A percentile compares a stretch with the other conserved stretches of the same genome.
Conservation (phyloP, 1,284 basidiomycete species). For the Mrakiaceae sp. region DNA sequence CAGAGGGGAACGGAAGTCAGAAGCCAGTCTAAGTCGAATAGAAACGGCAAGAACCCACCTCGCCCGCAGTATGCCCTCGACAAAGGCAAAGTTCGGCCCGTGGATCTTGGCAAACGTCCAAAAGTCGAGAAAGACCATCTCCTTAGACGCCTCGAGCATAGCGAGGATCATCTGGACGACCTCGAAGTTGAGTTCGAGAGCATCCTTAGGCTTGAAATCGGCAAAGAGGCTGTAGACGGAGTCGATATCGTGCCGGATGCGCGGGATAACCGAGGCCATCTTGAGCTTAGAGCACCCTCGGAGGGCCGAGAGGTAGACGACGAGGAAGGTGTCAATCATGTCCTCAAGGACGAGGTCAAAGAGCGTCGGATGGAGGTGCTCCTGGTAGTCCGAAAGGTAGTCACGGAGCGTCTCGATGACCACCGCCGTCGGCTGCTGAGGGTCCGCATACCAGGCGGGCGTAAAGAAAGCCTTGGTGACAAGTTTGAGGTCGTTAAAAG, state of each 20-base stretch:
- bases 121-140: constrained; percentile 88
- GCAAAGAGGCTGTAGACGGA: constrained; percentile 71
- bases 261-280: constrained; percentile 71
- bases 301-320: constrained; percentile 79
- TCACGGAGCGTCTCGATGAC: constrained; percentile 93
- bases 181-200: constrained; percentile 72
- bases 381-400: constrained; percentile 85
- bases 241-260: constrained; percentile 70
- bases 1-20: too few species aligned
- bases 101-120: constrained; percentile 94
- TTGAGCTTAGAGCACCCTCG: constrained; percentile 74
- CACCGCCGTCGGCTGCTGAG: constrained; percentile 64
- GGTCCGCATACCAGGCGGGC: constrained; percentile 60
- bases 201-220: constrained; percentile 62
- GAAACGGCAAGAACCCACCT: constrained; percentile 20
- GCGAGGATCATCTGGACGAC: constrained; percentile 75
- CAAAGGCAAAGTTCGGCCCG: constrained; percentile 83
- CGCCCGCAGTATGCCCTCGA: constrained; percentile 79
- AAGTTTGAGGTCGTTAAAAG: constrained; percentile 88
- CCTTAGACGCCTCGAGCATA: constrained; percentile 78
- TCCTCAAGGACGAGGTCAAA: constrained; percentile 90
- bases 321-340: constrained; percentile 80
- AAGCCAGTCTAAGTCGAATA: not conserved
- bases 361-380: constrained; percentile 79
- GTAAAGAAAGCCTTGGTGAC: constrained; percentile 78